Evolutionary conservation across 192 early-diverging fungal genomes (phyloP).

Genomic region (Entomortierella parvispora): DNA sequence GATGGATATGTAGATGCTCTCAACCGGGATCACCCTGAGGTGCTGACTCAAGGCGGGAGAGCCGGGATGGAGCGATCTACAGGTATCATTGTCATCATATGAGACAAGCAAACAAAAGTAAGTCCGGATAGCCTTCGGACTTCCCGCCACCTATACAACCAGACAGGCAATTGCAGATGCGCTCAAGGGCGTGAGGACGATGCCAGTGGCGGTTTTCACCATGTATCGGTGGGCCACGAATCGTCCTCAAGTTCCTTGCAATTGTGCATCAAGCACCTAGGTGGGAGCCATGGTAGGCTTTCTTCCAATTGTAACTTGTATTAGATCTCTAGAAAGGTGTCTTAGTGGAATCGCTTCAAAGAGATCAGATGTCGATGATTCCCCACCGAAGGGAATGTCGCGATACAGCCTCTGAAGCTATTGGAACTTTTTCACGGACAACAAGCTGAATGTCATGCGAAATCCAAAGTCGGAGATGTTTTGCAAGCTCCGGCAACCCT

Average conservation of each 20-base stretch:
- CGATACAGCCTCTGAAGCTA: background rate
- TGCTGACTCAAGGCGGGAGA: conserved; percentile 20
- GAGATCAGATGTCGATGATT: conserved; percentile 14
- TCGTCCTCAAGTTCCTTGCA: too few species aligned
- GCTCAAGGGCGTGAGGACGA: conserved; percentile 9
- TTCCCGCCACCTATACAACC: conserved; percentile 21
- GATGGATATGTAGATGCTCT: conserved; percentile 36
- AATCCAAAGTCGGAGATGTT: conserved; percentile 11
- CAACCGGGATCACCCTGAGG: conserved; percentile 23
- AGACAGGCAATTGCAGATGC: conserved; percentile 15
- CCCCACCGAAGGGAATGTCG: conserved; percentile 3
- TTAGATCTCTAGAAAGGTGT: conserved; percentile 9
- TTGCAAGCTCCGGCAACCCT: conserved; percentile 5
- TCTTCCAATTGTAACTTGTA: conserved; percentile 13
- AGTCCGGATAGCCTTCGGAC: conserved; percentile 21
- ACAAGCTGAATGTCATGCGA: conserved; percentile 4
- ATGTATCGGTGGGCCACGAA: conserved; percentile 9
- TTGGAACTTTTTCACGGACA: conserved; percentile 5
- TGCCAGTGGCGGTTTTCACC: conserved; percentile 24
- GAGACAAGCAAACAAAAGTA: conserved; percentile 19
- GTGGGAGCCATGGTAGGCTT: conserved; percentile 25
- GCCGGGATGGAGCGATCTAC: conserved; percentile 21
- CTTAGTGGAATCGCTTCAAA: conserved; percentile 6
- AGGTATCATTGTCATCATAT: conserved; percentile 19
- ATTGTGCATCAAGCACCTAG: too few species aligned